Base-by-base conservation (phyloP, 768 basidiomycete species). In the Thelephora aurantiotincta region DNA sequence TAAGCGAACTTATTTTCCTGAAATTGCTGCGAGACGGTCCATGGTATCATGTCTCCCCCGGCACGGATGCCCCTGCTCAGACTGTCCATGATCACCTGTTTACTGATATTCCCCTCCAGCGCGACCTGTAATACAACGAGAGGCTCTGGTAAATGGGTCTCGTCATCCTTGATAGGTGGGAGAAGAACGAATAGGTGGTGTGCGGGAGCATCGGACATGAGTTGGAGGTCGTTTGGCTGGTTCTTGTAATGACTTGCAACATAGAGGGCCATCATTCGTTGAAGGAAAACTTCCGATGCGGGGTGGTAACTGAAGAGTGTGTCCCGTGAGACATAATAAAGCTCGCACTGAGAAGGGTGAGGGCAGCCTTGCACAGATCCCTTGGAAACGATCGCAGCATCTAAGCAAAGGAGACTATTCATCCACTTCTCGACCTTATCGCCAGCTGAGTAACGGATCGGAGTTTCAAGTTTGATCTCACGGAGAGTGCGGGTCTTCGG, bases 181-280 rank as follows among this genome's bases (percentile, higher is more conserved):
- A 98, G 70, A 0, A 99, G 75, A 1, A 99, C 96, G 54, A 98
- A 99, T 12, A 99, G 74, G 57, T 93, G 89, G 59, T 98, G 94
- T 0, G 91, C 93, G 0, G 96, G 96, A 0, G 96, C 96, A 56
- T 99, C 96, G 11, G 85, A 88, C 63, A 98, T 77, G 45, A 99
- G 75, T 62, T 98, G 94, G n/a, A 99, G 72, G 61, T 99, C 96
- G 60, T 99, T 98, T 16, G 96, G 96, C 58, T 93, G 89, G 63
- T 98, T 99, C 66, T 99, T 99, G 70, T 99, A 99, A 61, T 99
- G 96, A 45, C 84, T 86, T 1, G 96, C 89, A 45, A 98, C 94
- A 63, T 97, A 99, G 1, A 98, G 72, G 14, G 89, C 82, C 92
- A 97, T 96, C 84, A 98, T 92, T 33, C 93, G 78, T 64, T 99